Base-by-base conservation (phyloP, 768 basidiomycete species). In the Xanthoconium purpureum region DNA sequence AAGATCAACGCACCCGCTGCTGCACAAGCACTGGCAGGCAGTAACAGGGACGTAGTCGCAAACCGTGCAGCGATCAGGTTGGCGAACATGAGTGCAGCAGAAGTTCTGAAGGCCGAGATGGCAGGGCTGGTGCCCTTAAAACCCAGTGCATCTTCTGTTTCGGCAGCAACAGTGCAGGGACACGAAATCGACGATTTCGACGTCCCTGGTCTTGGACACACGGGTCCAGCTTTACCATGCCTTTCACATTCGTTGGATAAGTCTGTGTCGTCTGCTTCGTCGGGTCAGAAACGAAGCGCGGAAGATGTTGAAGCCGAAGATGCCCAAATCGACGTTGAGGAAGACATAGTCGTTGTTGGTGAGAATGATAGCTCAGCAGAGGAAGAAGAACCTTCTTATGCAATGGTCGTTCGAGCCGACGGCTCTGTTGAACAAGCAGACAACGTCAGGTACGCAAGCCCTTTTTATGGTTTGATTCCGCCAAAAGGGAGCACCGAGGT, bases 31-130 rank as follows among this genome's bases (percentile, higher is more conserved):
- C 76, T 95, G 50, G 87, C 84, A 40, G 91, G 91, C 20, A 89
- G 88, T n/a, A 96, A 95, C 71, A 83, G 83, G 53, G 91, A 94
- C 71, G 84, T 96, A 56, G 93, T 95, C 30, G 87, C 88, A 47
- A 96, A 96, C 71, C 84, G 93, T 40, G 83, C 84, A 60, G 91
- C 90, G 28, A 92, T 97, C 61, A 85, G 95, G 57, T 87, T 96
- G 83, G 96, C 96, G 30, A 98, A 98, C 69, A 84, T 98, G 85
- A 92, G 85, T 76, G 96, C 96, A 44, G 95, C 95, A 53, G 92
- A 98, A 70, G 83, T 88, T 71, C 79, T 98, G 65, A 95, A 92
- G 74, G 94, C 92, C 50, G 92, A 98, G 73, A 73, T 98, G 60
- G 82, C 86, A 61, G 83, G 84, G 20, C 67, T 77, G 44, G 60